Base-by-base conservation (phyloP, 352 stramenopile genomes). In the Globisporangium paroecandrum region DNA sequence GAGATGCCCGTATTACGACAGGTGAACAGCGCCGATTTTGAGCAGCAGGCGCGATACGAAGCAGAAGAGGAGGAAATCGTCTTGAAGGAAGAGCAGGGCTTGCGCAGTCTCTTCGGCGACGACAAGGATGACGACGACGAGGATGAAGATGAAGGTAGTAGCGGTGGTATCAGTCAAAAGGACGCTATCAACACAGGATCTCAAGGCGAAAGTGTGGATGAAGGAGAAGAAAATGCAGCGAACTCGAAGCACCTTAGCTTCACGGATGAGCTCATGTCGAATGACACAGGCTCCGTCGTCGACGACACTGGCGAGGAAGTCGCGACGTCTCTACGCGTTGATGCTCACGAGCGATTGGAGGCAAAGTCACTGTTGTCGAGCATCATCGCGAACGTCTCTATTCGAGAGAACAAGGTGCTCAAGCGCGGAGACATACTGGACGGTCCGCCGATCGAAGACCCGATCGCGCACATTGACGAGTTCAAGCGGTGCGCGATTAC, bases 381-480 rank as follows among this genome's bases (percentile, higher is more conserved):
- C 43, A 64, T 89, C 25, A 66, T 66, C 12, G 53, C 69, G 13
- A 68, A 65, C 25, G 61, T 86, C 22, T 73, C 81, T 20, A 32
- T 68, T 2, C 55, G 71, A 9, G 81, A 89, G 57, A 55, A 65
- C 36, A 60, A 34, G 10, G 77, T 65, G 15, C 78, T 89, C 62
- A 54, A 58, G 47, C 69, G 69, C 18, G 77, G 79, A 49, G 55
- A 70, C 6, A 64, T 69, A 46, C 60, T 79, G 61, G 70, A 61
- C 29, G 81, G 81, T 0, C 79, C 81, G 1, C 81, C 79, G n/a
- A 72, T 83, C 46, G 76, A 87, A 63, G 71, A 76, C 20, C 69
- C 81, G 54, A 76, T 79, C 54, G 68, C 72, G 10, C 77, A 83
- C 34, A 58, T 69, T 27, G 77, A 85, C 64, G 77, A 86, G 41